Percentiles rank a stretch among this genome's conserved stretches.
phyloP scores from a whole-genome alignment of 768 basidiomycete genomes.

The Leccinum rimulosum region DNA sequence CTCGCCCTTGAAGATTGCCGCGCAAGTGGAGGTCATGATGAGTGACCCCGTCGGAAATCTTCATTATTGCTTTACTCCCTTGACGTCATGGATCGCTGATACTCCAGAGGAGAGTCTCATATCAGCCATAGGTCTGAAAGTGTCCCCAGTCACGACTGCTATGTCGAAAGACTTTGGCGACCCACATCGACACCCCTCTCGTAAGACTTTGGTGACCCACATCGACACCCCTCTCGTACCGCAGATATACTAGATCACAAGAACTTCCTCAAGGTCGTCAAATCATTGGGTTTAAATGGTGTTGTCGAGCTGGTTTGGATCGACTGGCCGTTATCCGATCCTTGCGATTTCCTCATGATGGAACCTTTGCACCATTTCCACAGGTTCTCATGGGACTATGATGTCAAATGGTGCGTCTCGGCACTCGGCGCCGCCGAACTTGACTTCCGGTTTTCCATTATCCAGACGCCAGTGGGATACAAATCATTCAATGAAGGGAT shows the following conservation, averaged over 20 bases:
- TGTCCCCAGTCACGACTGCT: not conserved
- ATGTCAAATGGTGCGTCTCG: conserved; percentile 1
- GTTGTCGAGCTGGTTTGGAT: not conserved
- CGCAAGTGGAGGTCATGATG: not conserved
- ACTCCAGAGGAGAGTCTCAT: not conserved
- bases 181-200: not conserved
- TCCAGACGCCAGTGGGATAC: not conserved
- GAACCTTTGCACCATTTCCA: conserved; percentile 7
- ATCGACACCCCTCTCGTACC: no score
- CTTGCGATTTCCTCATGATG: not conserved
- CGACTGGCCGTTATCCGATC: not conserved
- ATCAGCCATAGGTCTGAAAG: not conserved
- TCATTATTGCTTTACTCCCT: not conserved
- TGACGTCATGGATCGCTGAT: not conserved
- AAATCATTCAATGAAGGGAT: not conserved
- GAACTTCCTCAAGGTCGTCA: not conserved
- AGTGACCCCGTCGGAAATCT: not conserved
- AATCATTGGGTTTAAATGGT: not conserved
- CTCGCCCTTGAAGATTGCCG: not conserved
- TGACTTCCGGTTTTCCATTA: not conserved
- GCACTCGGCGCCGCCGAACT: not conserved
- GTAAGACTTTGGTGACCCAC: no score
- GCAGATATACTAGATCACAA: no score
- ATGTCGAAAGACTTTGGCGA: not conserved
- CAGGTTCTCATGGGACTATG: not conserved